These are phyloP conservation scores for Leccinum broughii DNA, from an alignment of 768 basidiomycete genomes.

Conservation along the genomic window DNA sequence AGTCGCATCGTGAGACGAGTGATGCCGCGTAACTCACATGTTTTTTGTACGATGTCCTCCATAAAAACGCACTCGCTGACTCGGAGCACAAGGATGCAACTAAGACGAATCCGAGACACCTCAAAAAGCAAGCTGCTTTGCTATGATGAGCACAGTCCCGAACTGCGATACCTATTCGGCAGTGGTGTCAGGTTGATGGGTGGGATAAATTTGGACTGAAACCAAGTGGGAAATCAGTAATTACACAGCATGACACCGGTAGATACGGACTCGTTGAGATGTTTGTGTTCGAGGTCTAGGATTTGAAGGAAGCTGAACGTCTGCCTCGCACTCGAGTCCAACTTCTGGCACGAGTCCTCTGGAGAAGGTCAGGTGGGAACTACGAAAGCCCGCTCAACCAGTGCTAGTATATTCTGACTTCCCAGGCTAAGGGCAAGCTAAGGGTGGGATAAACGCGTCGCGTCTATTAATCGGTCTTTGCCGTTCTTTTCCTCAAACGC, in stretches of 20 bases:
- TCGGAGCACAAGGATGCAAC: background rate
- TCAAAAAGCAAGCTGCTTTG: background rate
- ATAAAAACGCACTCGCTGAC: constrained; percentile 1
- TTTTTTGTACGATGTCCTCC: constrained; percentile 7
- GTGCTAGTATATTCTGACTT: background rate
- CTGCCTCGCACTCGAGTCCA: too few relatives aligned
- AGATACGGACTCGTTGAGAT: background rate
- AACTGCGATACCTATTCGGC: background rate
- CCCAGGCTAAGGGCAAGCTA: too few relatives aligned
- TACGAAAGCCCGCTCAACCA: background rate
- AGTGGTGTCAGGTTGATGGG: background rate
- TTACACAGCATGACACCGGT: background rate
- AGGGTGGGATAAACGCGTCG: background rate
- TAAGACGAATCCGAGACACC: background rate
- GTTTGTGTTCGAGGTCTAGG: background rate
- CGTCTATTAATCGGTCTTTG: background rate
- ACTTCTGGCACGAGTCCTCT: background rate
- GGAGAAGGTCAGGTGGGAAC: background rate
- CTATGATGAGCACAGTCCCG: background rate
- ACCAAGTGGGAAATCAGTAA: background rate
- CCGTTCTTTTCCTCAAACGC: background rate
- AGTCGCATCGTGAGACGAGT: background rate
- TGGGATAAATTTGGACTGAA: background rate
- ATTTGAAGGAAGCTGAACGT: background rate
- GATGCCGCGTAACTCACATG: constrained; percentile 10